Evolutionary conservation across 805 yeast genomes (phyloP).

Genomic region (Saccharomycopsis malanga): DNA sequence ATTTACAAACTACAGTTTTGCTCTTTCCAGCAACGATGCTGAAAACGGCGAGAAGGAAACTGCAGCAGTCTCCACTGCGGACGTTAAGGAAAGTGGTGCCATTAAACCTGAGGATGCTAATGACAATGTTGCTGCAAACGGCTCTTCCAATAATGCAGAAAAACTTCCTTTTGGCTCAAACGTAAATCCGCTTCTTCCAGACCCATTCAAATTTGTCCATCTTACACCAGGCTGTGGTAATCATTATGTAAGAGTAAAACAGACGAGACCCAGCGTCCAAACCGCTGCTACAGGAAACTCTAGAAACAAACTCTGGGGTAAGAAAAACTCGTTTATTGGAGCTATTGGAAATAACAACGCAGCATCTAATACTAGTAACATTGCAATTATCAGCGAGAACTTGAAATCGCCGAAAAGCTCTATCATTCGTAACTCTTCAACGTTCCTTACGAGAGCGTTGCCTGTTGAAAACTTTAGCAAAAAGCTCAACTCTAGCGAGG

Average conservation of each 20-base stretch:
- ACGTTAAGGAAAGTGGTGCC: background rate
- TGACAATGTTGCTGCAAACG: background rate
- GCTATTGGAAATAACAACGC: background rate
- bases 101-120: background rate
- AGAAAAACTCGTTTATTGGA: conserved; percentile 1
- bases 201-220: conserved; percentile 45
- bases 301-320: background rate
- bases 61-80: background rate
- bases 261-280: background rate
- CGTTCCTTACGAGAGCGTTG: conserved; percentile 30
- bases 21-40: conserved; percentile 5
- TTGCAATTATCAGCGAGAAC: background rate
- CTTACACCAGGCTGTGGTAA: conserved; percentile 47
- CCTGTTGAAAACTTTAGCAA: conserved; percentile 28
- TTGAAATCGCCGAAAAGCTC: conserved; percentile 29
- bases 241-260: conserved; percentile 9
- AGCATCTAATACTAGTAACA: background rate
- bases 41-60: background rate
- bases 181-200: conserved; percentile 46
- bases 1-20: conserved; percentile 19
- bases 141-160: conserved; percentile 21
- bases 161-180: conserved; percentile 43
- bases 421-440: conserved; percentile 29
- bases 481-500: conserved; percentile 26
- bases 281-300: background rate